Evolutionary conservation across 2,329 filamentous ascomycete species (phyloP).

Genomic region (Ascochyta koolunga): DNA sequence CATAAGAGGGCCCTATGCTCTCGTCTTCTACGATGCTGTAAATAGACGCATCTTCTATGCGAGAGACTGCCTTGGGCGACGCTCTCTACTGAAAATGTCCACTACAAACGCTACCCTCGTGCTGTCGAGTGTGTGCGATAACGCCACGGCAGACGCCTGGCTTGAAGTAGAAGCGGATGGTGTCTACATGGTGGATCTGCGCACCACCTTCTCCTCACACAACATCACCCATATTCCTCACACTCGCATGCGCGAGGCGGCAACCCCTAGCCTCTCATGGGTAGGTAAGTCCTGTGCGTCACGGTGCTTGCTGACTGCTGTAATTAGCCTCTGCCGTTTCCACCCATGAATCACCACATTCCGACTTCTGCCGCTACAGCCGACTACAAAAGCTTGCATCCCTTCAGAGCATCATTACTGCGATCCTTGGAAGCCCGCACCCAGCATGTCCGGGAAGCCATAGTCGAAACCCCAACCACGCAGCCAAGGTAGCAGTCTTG

Average conservation of each 20-base stretch:
- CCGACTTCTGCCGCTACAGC: not conserved
- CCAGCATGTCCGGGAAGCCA: slow-evolving; percentile 39
- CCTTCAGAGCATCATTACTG: slow-evolving; percentile 61
- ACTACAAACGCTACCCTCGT: slow-evolving; percentile 53
- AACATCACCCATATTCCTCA: slow-evolving; percentile 31
- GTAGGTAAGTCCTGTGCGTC: slow-evolving; percentile 39
- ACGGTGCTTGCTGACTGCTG: slow-evolving; percentile 24
- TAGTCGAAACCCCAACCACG: slow-evolving; percentile 4
- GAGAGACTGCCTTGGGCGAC: slow-evolving; percentile 83
- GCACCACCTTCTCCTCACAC: not conserved
- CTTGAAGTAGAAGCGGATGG: slow-evolving; percentile 84
- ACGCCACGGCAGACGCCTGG: slow-evolving; percentile 60
- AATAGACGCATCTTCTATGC: slow-evolving; percentile 75
- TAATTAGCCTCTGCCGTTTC: slow-evolving; percentile 53
- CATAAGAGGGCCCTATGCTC: slow-evolving; percentile 78
- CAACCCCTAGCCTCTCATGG: slow-evolving; percentile 25
- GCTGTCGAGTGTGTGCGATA: slow-evolving; percentile 46
- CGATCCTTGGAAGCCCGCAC: slow-evolving; percentile 67
- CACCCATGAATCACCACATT: slow-evolving; percentile 50
- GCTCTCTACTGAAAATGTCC: slow-evolving; percentile 71
- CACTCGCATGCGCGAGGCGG: slow-evolving; percentile 16
- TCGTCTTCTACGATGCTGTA: slow-evolving; percentile 76
- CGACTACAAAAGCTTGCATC: slow-evolving; percentile 50
- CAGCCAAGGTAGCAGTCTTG: slow-evolving; percentile 72
- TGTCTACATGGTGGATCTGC: slow-evolving; percentile 71